Evolutionary conservation across 1,284 basidiomycete genomes (phyloP).

Genomic region (Papiliotrema nemorosa): DNA sequence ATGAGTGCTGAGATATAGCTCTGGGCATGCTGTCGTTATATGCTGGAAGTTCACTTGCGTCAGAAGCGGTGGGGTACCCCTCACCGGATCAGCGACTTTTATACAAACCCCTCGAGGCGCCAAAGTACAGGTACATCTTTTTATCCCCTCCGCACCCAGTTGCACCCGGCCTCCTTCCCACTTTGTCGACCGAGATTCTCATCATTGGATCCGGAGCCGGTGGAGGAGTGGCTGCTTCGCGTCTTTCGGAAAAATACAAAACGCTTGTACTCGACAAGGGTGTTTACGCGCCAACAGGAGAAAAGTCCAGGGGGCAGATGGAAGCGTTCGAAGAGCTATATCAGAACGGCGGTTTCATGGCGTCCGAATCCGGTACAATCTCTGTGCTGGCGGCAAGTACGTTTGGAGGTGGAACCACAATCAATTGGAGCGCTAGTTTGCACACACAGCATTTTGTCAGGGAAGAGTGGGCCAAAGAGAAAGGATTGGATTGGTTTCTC

Average conservation of each 20-base stretch:
- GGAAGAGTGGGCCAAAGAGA: conserved; percentile 45
- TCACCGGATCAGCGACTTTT: conserved; percentile 10
- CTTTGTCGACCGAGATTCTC: conserved; percentile 7
- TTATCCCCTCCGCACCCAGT: background rate
- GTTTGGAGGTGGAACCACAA: conserved; percentile 52
- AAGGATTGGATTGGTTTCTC: conserved; percentile 41
- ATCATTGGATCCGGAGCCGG: conserved; percentile 53
- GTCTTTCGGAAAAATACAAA: conserved; percentile 42
- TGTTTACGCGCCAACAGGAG: conserved; percentile 39
- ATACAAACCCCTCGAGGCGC: conserved; percentile 5
- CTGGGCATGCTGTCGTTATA: background rate
- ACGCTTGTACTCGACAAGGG: conserved; percentile 53
- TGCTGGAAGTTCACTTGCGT: background rate
- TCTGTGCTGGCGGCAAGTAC: conserved; percentile 48
- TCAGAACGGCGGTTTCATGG: conserved; percentile 47
- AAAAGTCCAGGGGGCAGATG: conserved; percentile 27
- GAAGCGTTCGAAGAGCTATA: conserved; percentile 47
- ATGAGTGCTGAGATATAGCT: background rate
- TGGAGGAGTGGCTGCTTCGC: conserved; percentile 47
- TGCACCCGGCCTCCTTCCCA: background rate
- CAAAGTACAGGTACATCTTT: conserved; percentile 5
- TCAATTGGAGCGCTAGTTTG: conserved; percentile 53
- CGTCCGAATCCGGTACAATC: conserved; percentile 46
- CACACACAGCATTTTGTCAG: conserved; percentile 27
- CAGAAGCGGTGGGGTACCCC: conserved; percentile 9